These are phyloP conservation scores for Ilex paraguariensis DNA, from an alignment of 305 asterid genomes.

Conservation along the genomic window DNA sequence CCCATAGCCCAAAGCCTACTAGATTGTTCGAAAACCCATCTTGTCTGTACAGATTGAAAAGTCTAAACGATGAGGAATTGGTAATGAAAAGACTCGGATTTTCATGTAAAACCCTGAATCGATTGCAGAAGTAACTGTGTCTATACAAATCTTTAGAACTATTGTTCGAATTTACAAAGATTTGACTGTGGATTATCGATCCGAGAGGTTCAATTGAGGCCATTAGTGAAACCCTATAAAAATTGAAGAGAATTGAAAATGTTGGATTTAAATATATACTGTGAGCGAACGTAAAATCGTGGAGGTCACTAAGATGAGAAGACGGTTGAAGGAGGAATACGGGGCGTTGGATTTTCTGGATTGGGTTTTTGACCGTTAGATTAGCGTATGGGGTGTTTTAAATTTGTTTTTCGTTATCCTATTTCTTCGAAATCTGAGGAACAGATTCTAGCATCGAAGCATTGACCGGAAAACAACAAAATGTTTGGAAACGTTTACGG, in stretches of 20 bases:
- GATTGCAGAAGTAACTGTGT: slow-evolving; percentile 33
- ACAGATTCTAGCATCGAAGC: too few relatives aligned
- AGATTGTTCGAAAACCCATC: slow-evolving; percentile 38
- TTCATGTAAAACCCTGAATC: slow-evolving; percentile 34
- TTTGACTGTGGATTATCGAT: slow-evolving; percentile 37
- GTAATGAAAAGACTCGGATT: slow-evolving; percentile 20
- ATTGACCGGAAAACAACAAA: too few relatives aligned
- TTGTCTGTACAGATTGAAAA: slow-evolving; percentile 12
- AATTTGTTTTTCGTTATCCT: too few relatives aligned
- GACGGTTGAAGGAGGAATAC: background rate
- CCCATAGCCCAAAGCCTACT: slow-evolving; percentile 16
- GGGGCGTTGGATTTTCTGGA: background rate
- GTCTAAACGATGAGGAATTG: slow-evolving; percentile 31
- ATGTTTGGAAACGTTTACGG: too few relatives aligned
- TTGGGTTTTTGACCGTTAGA: background rate
- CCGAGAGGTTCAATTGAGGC: slow-evolving; percentile 35
- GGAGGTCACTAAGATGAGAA: background rate
- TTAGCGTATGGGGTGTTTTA: too few relatives aligned
- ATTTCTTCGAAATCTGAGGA: too few relatives aligned
- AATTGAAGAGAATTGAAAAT: slow-evolving; percentile 6
- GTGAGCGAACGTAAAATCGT: slow-evolving; percentile 1
- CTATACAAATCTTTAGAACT: slow-evolving; percentile 31
- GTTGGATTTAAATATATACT: slow-evolving; percentile 15
- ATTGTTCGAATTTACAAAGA: slow-evolving; percentile 36
- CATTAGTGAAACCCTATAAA: slow-evolving; percentile 18